These are phyloP conservation scores for Climacium dendroides DNA, from an alignment of 225 moss, liverwort and hornwort genomes.

Conservation along the genomic window DNA sequence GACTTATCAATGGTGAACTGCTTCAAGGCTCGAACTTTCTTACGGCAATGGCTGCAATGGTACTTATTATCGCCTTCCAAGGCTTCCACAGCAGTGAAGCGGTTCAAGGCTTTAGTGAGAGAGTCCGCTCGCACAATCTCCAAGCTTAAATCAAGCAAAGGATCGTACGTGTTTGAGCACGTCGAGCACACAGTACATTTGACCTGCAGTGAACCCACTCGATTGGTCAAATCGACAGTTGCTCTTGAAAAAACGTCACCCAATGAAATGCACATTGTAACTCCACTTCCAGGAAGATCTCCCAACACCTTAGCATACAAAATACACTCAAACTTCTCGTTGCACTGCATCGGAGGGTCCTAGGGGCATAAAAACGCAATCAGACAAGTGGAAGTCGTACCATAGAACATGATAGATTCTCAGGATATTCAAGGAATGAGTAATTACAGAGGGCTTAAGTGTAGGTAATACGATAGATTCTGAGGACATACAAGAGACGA, in stretches of 20 bases:
- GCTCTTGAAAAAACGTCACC: neutral
- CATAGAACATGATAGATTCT: neutral
- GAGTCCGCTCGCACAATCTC: constrained; percentile 90
- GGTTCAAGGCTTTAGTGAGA: constrained; percentile 68
- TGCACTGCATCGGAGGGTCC: neutral
- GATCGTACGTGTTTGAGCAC: constrained; percentile 90
- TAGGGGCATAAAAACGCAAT: neutral
- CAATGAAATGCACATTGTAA: neutral
- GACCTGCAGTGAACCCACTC: constrained; percentile 37
- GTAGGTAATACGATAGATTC: neutral
- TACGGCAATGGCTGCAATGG: constrained; percentile 68
- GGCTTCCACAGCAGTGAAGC: constrained; percentile 91
- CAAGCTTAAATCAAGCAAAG: constrained; percentile 77
- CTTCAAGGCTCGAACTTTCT: constrained; percentile 84
- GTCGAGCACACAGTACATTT: constrained; percentile 79
- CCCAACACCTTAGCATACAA: neutral
- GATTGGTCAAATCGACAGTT: neutral
- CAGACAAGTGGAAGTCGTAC: neutral
- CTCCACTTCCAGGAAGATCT: neutral
- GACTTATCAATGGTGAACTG: constrained; percentile 80
- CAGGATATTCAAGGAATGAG: neutral
- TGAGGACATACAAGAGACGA: neutral
- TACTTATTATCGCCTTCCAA: constrained; percentile 96
- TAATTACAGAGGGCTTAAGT: no score
- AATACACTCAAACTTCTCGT: neutral